Percentiles rank a stretch among this genome's conserved stretches.
These are phyloP conservation scores for Metarhizium album DNA, from an alignment of 2,329 filamentous ascomycete species.

Conservation along the genomic window DNA sequence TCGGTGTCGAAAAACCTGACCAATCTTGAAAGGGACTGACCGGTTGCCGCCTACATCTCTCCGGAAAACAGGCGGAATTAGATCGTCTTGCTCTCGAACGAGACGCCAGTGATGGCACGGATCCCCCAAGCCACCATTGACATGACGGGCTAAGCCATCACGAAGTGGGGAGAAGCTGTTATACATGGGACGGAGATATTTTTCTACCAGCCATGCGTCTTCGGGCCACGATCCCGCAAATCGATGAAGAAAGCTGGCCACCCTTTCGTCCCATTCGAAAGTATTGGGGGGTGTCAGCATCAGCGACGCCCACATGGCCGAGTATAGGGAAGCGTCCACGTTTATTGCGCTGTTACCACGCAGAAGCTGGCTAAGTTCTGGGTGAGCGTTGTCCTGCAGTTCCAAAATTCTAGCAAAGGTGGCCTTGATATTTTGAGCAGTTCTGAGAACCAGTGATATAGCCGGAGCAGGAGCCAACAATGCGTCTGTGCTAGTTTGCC, in stretches of 20 bases:
- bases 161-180: slow-evolving; percentile 27
- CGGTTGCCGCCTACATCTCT: slow-evolving; percentile 16
- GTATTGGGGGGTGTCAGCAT: slow-evolving; percentile 39
- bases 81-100: slow-evolving; percentile 34
- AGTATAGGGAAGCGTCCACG: slow-evolving; percentile 53
- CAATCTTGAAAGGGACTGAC: slow-evolving; percentile 49
- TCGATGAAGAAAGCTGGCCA: slow-evolving; percentile 51
- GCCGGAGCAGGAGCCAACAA: slow-evolving; percentile 56
- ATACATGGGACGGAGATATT: slow-evolving; percentile 53
- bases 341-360: slow-evolving; percentile 30
- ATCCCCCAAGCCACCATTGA: slow-evolving; percentile 17
- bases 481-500: slow-evolving; percentile 28
- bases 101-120: slow-evolving; percentile 19
- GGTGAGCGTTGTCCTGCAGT: slow-evolving; percentile 16
- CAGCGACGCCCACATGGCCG: slow-evolving; percentile 60
- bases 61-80: slow-evolving; percentile 25
- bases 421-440: slow-evolving; percentile 65
- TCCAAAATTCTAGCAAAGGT: slow-evolving; percentile 36
- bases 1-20: slow-evolving; percentile 74
- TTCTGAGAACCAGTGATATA: slow-evolving; percentile 60
- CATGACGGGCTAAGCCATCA: slow-evolving; percentile 17
- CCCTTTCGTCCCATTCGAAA: slow-evolving; percentile 46
- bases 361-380: slow-evolving; percentile 23
- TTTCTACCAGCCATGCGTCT: slow-evolving; percentile 61
- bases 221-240: slow-evolving; percentile 35